Percentiles rank a stretch among this genome's conserved stretches.
Evolutionary conservation across 176 grass and related monocot species (phyloP).

Genomic region (Bolboschoenus planiculmis): DNA sequence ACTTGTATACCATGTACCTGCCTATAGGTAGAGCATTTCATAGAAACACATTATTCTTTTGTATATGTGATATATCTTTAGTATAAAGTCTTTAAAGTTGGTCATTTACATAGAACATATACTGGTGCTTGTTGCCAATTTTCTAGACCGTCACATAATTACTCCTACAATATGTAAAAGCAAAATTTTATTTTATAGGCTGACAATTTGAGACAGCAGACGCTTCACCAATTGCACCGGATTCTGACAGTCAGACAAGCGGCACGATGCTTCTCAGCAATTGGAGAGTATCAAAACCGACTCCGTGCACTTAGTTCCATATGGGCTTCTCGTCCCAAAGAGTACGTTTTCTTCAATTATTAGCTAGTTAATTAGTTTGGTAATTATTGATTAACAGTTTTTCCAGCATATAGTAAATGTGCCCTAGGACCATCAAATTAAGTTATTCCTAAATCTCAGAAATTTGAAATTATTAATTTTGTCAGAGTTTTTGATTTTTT

Average conservation of each 20-base stretch:
- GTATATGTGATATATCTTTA: not conserved
- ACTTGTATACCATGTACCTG: not conserved
- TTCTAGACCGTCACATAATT: not conserved
- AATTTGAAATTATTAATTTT: not conserved
- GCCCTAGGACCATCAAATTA: slow-evolving; percentile 15
- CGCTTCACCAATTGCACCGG: slow-evolving; percentile 72
- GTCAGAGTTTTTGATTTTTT: not conserved
- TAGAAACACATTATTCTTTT: not conserved
- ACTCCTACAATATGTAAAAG: not conserved
- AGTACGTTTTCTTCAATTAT: slow-evolving; percentile 39
- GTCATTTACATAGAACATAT: not conserved
- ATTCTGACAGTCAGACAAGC: slow-evolving; percentile 81
- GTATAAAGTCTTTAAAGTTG: slow-evolving; percentile 14
- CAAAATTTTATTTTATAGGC: slow-evolving; percentile 40
- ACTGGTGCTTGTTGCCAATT: not conserved
- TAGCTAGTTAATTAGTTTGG: not conserved
- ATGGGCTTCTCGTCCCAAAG: slow-evolving; percentile 65
- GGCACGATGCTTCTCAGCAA: slow-evolving; percentile 64
- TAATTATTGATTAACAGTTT: not conserved
- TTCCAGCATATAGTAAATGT: slow-evolving; percentile 23
- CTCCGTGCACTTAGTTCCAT: slow-evolving; percentile 76
- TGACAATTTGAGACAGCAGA: slow-evolving; percentile 89
- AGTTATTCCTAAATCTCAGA: not conserved
- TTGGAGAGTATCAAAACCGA: slow-evolving; percentile 67
- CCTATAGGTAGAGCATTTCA: no score